phyloP scores from a whole-genome alignment of 148 eudicot genomes.

The Rhododendron vialii region DNA sequence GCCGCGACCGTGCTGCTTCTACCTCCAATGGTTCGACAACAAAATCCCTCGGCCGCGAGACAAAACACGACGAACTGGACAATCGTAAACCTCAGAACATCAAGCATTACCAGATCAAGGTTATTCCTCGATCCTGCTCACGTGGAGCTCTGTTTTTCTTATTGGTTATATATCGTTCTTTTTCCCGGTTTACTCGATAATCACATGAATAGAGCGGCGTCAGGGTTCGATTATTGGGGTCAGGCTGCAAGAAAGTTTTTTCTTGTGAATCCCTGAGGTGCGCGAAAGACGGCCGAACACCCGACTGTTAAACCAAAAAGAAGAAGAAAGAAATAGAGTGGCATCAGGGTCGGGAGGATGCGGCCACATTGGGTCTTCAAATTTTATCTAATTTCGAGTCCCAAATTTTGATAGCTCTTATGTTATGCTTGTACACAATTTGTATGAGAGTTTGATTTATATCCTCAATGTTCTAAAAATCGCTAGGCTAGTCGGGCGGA shows the following conservation, averaged over 20 bases:
- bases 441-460: neutral
- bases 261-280: too few species aligned
- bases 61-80: conserved; percentile 12
- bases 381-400: neutral
- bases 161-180: neutral
- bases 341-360: neutral
- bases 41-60: conserved; percentile 7
- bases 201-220: neutral
- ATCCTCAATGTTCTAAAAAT: too few species aligned
- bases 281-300: too few species aligned
- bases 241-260: too few species aligned
- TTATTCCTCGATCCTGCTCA: conserved; percentile 7
- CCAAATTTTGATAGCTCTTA: neutral
- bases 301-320: too few species aligned
- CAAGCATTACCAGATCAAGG: conserved; percentile 83
- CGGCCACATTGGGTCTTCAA: neutral
- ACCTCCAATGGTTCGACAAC: conserved; percentile 4
- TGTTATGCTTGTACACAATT: too few species aligned
- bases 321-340: too few species aligned
- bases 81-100: conserved; percentile 28
- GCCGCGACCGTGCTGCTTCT: conserved; percentile 9
- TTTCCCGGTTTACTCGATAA: neutral
- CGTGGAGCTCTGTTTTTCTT: neutral
- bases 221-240: too few species aligned
- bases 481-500: too few species aligned